phyloP scores from a whole-genome alignment of 2,329 filamentous ascomycete genomes.

The Hypoxylon rubiginosum region DNA sequence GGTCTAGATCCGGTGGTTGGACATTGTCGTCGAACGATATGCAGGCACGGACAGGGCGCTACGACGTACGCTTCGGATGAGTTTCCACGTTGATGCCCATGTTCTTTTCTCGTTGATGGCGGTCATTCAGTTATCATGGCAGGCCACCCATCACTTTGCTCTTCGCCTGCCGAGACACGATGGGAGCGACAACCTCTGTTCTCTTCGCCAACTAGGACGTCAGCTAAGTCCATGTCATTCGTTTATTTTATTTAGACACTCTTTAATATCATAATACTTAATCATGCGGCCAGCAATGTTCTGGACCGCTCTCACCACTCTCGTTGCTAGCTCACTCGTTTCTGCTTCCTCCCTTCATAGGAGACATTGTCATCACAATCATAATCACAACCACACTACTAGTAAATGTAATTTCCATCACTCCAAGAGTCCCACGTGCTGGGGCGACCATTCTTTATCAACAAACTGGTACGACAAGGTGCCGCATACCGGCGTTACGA shows the following conservation, averaged over 20 bases:
- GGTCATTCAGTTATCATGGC: slow-evolving; percentile 5
- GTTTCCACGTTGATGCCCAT: background rate
- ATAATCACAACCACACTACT: slow-evolving; percentile 3
- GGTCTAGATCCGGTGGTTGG: slow-evolving; percentile 26
- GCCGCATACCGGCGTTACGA: slow-evolving; percentile 63
- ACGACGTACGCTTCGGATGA: slow-evolving; percentile 1
- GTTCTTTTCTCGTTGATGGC: background rate
- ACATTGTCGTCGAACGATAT: slow-evolving; percentile 15
- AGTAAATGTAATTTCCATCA: slow-evolving; percentile 46
- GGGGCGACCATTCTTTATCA: slow-evolving; percentile 64
- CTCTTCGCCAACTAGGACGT: slow-evolving; percentile 20
- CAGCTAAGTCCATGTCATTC: slow-evolving; percentile 23
- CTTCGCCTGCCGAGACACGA: background rate
- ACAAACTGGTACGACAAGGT: slow-evolving; percentile 60
- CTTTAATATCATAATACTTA: slow-evolving; percentile 29
- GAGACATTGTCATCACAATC: slow-evolving; percentile 15
- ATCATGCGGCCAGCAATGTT: slow-evolving; percentile 21
- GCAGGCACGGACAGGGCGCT: slow-evolving; percentile 10
- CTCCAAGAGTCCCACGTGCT: slow-evolving; percentile 53
- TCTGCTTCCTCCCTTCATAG: slow-evolving; percentile 37
- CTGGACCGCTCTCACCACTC: slow-evolving; percentile 23
- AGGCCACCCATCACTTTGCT: background rate
- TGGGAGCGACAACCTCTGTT: background rate
- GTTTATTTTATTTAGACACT: slow-evolving; percentile 21
- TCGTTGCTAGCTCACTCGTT: slow-evolving; percentile 35